A percentile compares a stretch with the other conserved stretches of the same genome.
Evolutionary conservation across 106 monocot species (phyloP).

Genomic region (Dactylorhiza incarnata): DNA sequence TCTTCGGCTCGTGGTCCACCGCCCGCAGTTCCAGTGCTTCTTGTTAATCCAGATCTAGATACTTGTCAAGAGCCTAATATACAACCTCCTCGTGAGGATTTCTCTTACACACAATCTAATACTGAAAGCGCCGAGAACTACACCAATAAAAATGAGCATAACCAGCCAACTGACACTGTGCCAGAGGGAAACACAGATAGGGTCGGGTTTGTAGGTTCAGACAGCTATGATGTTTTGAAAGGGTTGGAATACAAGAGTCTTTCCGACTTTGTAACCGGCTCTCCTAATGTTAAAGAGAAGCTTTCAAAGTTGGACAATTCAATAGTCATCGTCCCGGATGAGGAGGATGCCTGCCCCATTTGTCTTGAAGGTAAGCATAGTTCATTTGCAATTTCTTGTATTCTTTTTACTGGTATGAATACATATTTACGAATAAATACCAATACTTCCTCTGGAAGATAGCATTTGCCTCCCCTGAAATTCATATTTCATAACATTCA

Average conservation of each 20-base stretch:
- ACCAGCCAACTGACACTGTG: constrained; percentile 12
- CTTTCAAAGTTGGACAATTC: constrained; percentile 18
- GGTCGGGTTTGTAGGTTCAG: constrained; percentile 14
- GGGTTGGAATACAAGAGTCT: constrained; percentile 26
- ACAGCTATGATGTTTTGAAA: background rate
- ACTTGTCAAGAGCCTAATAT: constrained; percentile 50
- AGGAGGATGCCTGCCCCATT: constrained; percentile 89
- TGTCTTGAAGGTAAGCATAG: constrained; percentile 83
- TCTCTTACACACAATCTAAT: constrained; percentile 18
- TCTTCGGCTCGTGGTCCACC: constrained; percentile 33
- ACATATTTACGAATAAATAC: too few species aligned
- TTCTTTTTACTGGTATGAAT: background rate
- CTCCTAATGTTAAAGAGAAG: constrained; percentile 26
- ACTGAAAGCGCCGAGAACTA: constrained; percentile 18
- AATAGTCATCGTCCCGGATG: constrained; percentile 25
- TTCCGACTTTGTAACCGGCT: constrained; percentile 11
- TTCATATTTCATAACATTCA: too few species aligned
- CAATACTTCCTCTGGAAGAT: too few species aligned
- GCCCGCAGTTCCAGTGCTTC: constrained; percentile 30
- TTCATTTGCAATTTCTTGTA: background rate
- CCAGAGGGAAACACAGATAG: constrained; percentile 10
- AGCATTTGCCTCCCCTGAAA: too few species aligned
- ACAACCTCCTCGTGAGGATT: constrained; percentile 43
- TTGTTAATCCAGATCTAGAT: constrained; percentile 46
- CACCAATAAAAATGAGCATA: constrained; percentile 26